A percentile compares a stretch with the other conserved stretches of the same genome.
Conservation (phyloP, 1,284 basidiomycete species). For the Sporisorium sorghi region DNA sequence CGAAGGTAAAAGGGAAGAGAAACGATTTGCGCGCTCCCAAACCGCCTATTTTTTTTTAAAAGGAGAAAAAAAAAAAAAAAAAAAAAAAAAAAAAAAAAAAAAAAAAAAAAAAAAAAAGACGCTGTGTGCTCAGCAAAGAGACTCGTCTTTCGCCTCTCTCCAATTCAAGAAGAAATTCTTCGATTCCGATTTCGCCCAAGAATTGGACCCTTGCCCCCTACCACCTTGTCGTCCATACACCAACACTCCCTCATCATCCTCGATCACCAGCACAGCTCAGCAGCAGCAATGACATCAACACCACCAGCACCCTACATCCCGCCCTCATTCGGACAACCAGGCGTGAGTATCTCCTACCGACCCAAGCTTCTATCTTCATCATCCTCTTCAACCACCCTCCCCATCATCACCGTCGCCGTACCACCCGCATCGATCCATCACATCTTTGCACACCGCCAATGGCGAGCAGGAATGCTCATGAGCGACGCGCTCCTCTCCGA, state of each 20-base stretch:
- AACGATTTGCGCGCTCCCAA: neutral
- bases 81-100: neutral
- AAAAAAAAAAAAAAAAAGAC: conserved; percentile 13
- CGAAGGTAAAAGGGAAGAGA: conserved; percentile 2
- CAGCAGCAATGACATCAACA: neutral
- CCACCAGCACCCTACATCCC: conserved; percentile 31
- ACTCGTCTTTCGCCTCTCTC: neutral
- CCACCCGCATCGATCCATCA: conserved; percentile 63
- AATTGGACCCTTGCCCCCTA: conserved; percentile 3
- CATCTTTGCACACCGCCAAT: conserved; percentile 68
- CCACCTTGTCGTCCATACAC: too few species aligned
- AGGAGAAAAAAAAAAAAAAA: neutral
- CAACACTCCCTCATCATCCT: neutral
- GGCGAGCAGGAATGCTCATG: conserved; percentile 67
- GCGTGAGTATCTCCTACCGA: conserved; percentile 52
- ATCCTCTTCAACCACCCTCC: neutral
- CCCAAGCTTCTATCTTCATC: conserved; percentile 30
- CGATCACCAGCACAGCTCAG: neutral
- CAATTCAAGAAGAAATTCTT: too few species aligned
- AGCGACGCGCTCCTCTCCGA: conserved; percentile 56
- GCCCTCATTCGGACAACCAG: conserved; percentile 50
- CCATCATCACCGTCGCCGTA: conserved; percentile 50
- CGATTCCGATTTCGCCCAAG: neutral
- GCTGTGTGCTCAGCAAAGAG: neutral
- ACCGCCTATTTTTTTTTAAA: neutral